Base-by-base conservation (phyloP, 169 alveolate species). In the Eimeria tenella region DNA sequence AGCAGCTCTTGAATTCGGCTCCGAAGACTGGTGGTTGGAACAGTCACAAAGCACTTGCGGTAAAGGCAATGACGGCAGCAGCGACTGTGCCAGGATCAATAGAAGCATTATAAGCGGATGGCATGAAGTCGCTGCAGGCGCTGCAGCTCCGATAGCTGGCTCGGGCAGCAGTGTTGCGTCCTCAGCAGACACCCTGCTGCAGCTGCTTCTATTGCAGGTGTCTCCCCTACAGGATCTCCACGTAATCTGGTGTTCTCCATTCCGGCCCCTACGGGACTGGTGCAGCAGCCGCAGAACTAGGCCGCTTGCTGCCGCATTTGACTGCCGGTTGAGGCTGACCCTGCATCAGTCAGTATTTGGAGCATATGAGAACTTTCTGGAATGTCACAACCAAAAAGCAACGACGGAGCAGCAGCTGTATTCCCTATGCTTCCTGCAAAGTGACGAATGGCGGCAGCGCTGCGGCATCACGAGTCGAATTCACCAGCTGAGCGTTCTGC, bases 241-340 rank as follows among this genome's bases (percentile, higher is more conserved):
- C 25, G 90, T 60, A 56, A 58, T 82, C 17, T 82, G 90, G 77
- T 82, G 90, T 58, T 82, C 90, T 56, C 90, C 90, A 25, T 25
- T 82, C 75, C 90, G 58, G 60, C 60, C 60, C 15, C 25, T 82
- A 15, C 17, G 60, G 21, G 90, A 82, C 62, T 82, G 56, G 58
- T 60, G 90, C 58, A 25, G 77, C 53, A 82, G 90, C 90, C 56
- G 90, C 90, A 60, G 90, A 56, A 25, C 60, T 58, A 82, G 75
- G 21, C 90, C 90, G 77, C 77, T 60, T 60, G 90, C 90, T 58
- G 90, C 90, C 8, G 75, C 90, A 31, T 60, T 82, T 21, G 90
- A 82, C 60, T 82, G 90, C 60, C 90, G 90, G 60, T 75, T 82
- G 58, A 62, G 90, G 75, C 77, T 82, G 77, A 82, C 63, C 31